Percentiles rank a stretch among this genome's conserved stretches.
These are phyloP conservation scores for Candida freyschussii DNA, from an alignment of 1,139 yeast genomes.

Conservation along the genomic window DNA sequence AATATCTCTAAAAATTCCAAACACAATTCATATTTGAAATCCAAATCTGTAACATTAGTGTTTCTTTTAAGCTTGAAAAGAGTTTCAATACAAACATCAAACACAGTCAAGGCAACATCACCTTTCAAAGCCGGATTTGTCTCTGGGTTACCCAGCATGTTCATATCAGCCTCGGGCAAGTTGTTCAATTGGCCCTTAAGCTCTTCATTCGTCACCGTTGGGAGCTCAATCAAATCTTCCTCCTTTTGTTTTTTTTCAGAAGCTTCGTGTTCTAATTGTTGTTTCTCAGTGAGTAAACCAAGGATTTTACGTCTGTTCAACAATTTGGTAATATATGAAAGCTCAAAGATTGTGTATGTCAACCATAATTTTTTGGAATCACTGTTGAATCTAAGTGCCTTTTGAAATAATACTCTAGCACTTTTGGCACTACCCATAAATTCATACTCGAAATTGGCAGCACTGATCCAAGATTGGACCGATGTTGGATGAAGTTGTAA, in stretches of 20 bases:
- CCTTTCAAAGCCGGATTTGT: conserved; percentile 90
- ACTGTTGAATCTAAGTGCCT: conserved; percentile 78
- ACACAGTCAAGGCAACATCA: conserved; percentile 79
- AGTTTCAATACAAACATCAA: conserved; percentile 63
- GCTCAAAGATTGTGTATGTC: conserved; percentile 82
- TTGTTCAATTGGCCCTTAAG: conserved; percentile 60
- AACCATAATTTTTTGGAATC: conserved; percentile 74
- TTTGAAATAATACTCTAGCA: conserved; percentile 80
- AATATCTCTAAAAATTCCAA: conserved; percentile 48
- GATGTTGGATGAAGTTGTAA: conserved; percentile 89
- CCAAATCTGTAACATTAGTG: conserved; percentile 25
- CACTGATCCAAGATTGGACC: conserved; percentile 87
- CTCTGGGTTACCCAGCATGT: conserved; percentile 78
- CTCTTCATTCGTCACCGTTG: conserved; percentile 44
- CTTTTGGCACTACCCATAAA: conserved; percentile 84
- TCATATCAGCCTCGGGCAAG: conserved; percentile 84
- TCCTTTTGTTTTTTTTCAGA: conserved; percentile 33
- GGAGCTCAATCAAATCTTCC: conserved; percentile 44
- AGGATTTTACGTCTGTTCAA: conserved; percentile 78
- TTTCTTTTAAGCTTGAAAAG: conserved; percentile 35
- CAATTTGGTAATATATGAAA: conserved; percentile 77
- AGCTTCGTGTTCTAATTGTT: conserved; percentile 51
- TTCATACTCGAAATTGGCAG: conserved; percentile 92
- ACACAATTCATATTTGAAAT: conserved; percentile 41
- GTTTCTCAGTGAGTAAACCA: conserved; percentile 70